These are phyloP conservation scores for Ophiostoma perfectum DNA, from an alignment of 2,329 filamentous ascomycete species.

Conservation along the genomic window DNA sequence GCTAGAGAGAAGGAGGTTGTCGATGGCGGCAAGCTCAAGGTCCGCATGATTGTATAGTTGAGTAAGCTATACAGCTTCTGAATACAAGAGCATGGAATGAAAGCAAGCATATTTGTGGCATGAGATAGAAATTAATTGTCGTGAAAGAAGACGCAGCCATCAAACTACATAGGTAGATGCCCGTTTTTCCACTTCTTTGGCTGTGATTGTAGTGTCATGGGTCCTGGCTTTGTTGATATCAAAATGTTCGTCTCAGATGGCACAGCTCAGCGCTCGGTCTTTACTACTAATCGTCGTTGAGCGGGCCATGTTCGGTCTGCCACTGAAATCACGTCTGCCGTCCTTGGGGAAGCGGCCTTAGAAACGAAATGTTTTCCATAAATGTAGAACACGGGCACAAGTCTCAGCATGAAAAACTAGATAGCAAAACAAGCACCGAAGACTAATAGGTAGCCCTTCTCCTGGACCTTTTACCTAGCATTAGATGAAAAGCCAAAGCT, in stretches of 20 bases:
- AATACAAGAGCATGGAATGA: too few species aligned
- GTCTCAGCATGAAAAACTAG: not conserved
- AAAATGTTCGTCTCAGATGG: not conserved
- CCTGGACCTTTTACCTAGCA: not conserved
- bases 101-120: too few species aligned
- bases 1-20: conserved; percentile 27
- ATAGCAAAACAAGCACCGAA: not conserved
- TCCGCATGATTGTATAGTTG: conserved; percentile 25
- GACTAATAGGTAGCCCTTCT: not conserved
- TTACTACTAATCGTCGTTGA: not conserved
- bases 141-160: not conserved
- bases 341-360: not conserved
- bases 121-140: too few species aligned
- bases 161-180: not conserved
- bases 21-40: conserved; percentile 25
- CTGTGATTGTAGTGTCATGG: not conserved
- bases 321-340: not conserved
- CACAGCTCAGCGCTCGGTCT: not conserved
- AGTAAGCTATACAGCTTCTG: too few species aligned
- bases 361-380: not conserved
- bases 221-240: not conserved
- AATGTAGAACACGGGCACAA: not conserved
- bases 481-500: not conserved
- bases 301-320: not conserved
- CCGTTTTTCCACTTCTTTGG: not conserved